Conservation (phyloP, 805 yeast species). For the Lipomyces lipofer region DNA sequence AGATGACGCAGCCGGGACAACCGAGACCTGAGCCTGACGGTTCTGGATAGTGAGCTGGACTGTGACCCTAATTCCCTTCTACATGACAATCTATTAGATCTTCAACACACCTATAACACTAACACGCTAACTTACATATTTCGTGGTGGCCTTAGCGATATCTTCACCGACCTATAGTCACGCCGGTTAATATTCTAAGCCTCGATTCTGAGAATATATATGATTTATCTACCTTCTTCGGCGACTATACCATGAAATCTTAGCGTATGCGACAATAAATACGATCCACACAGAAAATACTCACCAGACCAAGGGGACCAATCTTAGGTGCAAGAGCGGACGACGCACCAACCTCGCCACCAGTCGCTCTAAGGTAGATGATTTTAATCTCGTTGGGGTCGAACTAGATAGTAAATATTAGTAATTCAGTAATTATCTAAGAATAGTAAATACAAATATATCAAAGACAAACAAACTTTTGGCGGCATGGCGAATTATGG, state of each 20-base stretch:
- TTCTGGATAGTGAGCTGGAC: conserved; percentile 98
- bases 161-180: conserved; percentile 99
- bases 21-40: conserved; percentile 99
- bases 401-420: conserved; percentile 49
- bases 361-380: conserved; percentile 99
- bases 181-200: background rate
- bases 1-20: conserved; percentile 99
- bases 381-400: conserved; percentile 98
- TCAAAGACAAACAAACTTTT: too few species aligned
- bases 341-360: conserved; percentile 99
- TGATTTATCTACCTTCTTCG: conserved; percentile 84
- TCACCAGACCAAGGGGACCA: conserved; percentile 94
- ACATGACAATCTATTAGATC: background rate
- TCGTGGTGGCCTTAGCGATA: conserved; percentile 99
- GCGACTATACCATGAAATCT: conserved; percentile 9
- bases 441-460: too few species aligned
- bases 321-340: conserved; percentile 99
- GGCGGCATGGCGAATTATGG: too few species aligned
- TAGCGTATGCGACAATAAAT: background rate
- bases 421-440: too few species aligned
- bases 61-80: conserved; percentile 97
- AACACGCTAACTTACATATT: conserved; percentile 50
- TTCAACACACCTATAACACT: background rate
- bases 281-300: background rate
- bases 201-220: background rate